Evolutionary conservation across 2,329 filamentous ascomycete species (phyloP).

Genomic region (Didymosphaeria variabile): DNA sequence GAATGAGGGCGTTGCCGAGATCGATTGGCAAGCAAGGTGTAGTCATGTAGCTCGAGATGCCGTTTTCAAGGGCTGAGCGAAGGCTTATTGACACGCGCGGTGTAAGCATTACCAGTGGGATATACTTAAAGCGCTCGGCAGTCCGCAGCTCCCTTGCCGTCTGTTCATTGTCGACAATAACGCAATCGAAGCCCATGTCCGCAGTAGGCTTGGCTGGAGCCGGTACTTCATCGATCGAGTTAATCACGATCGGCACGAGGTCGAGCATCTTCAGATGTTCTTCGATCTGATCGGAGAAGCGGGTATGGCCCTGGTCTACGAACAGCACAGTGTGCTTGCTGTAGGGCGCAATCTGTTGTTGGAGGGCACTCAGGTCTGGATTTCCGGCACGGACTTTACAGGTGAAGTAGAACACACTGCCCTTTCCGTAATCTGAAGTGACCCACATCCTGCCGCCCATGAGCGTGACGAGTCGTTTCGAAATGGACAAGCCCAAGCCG

Average conservation of each 20-base stretch:
- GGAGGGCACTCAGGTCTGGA: conserved; percentile 78
- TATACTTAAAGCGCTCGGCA: conserved; percentile 96
- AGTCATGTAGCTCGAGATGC: conserved; percentile 99
- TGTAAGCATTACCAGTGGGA: conserved; percentile 91
- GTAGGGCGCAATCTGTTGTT: conserved; percentile 88
- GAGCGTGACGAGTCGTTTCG: conserved; percentile 90
- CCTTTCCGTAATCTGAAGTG: conserved; percentile 87
- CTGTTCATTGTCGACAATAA: conserved; percentile 92
- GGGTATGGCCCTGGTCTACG: conserved; percentile 88
- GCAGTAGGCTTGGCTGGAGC: conserved; percentile 54
- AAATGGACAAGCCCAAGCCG: conserved; percentile 92
- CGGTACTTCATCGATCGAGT: conserved; percentile 74
- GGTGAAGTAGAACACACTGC: conserved; percentile 96
- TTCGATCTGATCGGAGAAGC: conserved; percentile 77
- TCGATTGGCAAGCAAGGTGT: conserved; percentile 95
- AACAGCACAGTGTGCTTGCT: conserved; percentile 91
- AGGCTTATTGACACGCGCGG: conserved; percentile 89
- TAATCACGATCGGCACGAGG: conserved; percentile 83
- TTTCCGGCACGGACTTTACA: conserved; percentile 87
- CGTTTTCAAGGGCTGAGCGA: conserved; percentile 91
- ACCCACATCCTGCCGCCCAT: conserved; percentile 99
- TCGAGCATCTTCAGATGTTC: conserved; percentile 81
- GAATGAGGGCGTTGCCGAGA: conserved; percentile 94
- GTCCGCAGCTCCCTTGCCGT: conserved; percentile 86
- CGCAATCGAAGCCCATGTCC: conserved; percentile 83